Evolutionary conservation across 2,329 filamentous ascomycete species (phyloP).

Genomic region (Chrysosporium queenslandicum): DNA sequence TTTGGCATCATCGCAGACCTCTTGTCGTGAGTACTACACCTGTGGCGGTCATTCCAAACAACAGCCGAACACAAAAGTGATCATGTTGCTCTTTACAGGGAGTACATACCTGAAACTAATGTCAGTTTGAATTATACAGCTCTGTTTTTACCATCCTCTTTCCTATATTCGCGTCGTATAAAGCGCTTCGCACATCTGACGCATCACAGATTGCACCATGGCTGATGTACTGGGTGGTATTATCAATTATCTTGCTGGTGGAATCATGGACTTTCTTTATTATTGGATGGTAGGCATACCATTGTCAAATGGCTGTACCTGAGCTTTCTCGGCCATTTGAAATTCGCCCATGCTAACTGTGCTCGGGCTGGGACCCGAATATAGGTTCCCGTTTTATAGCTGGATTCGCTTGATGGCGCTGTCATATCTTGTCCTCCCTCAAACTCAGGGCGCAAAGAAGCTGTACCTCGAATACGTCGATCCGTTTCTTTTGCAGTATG

Average conservation of each 20-base stretch:
- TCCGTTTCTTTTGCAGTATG: constrained; percentile 79
- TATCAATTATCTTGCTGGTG: constrained; percentile 67
- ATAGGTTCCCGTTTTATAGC: constrained; percentile 84
- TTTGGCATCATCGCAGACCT: constrained; percentile 69
- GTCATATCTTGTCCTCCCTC: constrained; percentile 91
- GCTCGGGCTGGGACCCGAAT: no score
- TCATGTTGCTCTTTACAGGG: no score
- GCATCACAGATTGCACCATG: constrained; percentile 86
- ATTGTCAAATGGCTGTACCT: no score
- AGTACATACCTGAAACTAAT: no score
- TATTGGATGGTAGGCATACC: constrained; percentile 58
- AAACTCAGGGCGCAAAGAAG: constrained; percentile 82
- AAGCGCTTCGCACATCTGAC: constrained; percentile 86
- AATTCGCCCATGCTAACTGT: no score
- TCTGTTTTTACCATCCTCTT: constrained; percentile 84
- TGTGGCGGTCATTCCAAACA: not conserved
- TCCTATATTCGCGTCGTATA: constrained; percentile 94
- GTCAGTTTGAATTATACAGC: constrained; percentile 40
- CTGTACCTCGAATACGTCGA: constrained; percentile 79
- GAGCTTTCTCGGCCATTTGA: no score
- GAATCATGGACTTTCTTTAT: constrained; percentile 86
- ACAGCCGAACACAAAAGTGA: not conserved
- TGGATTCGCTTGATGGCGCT: constrained; percentile 81
- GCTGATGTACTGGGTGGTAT: constrained; percentile 98
- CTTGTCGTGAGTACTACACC: constrained; percentile 53